Conservation (phyloP, 2,329 filamentous ascomycete species). For the Cytospora mali region DNA sequence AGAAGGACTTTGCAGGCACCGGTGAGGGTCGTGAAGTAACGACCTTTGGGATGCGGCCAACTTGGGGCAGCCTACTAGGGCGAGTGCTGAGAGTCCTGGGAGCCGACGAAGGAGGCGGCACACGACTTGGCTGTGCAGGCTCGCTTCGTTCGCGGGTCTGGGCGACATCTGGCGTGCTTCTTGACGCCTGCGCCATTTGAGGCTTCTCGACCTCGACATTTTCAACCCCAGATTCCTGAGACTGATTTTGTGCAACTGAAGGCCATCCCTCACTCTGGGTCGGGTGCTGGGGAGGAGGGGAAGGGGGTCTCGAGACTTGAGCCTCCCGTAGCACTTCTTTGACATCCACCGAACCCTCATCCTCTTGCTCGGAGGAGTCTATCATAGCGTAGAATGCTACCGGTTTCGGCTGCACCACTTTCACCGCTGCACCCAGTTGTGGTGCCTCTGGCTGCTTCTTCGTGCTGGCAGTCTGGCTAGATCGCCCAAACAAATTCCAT, state of each 20-base stretch:
- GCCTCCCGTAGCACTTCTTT: constrained; percentile 56
- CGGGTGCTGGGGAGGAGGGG: constrained; percentile 22
- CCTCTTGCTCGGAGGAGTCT: constrained; percentile 59
- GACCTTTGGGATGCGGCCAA: constrained; percentile 85
- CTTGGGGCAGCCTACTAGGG: constrained; percentile 72
- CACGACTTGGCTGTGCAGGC: constrained; percentile 8
- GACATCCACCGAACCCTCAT: constrained; percentile 43
- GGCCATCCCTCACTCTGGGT: not conserved
- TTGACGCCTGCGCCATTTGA: constrained; percentile 1
- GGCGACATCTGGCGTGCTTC: constrained; percentile 3
- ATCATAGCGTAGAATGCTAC: constrained; percentile 65
- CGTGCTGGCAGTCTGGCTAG: constrained; percentile 42
- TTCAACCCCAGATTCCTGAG: not conserved
- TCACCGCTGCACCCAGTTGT: constrained; percentile 51
- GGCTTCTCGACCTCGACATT: not conserved
- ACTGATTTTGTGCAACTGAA: constrained; percentile 1
- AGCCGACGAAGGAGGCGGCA: constrained; percentile 3
- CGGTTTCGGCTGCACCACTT: constrained; percentile 52
- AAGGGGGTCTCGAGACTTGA: constrained; percentile 37
- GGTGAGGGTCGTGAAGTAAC: constrained; percentile 68
- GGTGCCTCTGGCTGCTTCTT: constrained; percentile 44
- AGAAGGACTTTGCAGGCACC: constrained; percentile 79
- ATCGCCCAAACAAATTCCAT: constrained; percentile 66
- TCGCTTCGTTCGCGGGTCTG: constrained; percentile 12
- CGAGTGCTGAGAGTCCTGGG: constrained; percentile 33